Base-by-base conservation (phyloP, 2,329 filamentous ascomycete genomes). In the Sporothrix protearum region DNA sequence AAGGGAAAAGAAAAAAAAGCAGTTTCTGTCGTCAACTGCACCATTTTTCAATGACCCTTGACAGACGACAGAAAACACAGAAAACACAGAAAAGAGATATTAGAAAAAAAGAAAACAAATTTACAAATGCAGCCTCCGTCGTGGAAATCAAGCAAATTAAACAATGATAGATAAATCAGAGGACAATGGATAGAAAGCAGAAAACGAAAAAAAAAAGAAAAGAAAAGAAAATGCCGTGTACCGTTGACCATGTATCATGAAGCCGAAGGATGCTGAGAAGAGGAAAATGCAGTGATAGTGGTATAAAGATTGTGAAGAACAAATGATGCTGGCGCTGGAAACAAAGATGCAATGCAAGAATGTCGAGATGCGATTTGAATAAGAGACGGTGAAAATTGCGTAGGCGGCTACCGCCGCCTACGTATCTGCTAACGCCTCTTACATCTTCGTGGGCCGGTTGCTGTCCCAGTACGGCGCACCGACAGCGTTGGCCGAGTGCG, bases 381-480 rank as follows among this genome's bases (percentile, higher is more conserved):
- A n/a, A 59, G 12, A 12, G 49, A 53, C 22, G n/a, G 1, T 9
- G n/a, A 28, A 10, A 9, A 12, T 12, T 6, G n/a, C 12, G 49
- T 19, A 57, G 53, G 28, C 53, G 53, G 53, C 53, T 33, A 57
- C 33, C 30, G 57, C 57, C 33, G 57, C 57, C 33, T 22, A 22
- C 57, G 16, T 14, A 4, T 12, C 9, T 1, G 5, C 3, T 19
- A 5, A 19, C 33, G 7, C 30, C 6, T 22, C 49, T 57, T 16
- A 69, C 8, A 64, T 66, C 57, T 55, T 55, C 19, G 66, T 53
- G 3, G 33, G 55, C 66, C 53, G 64, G 45, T 47, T 69, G 55
- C 55, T 49, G 42, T 33, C 25, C 66, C 42, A 53, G 67, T 33
- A 69, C 6, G 64, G 64, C 28, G 53, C 70, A n/a, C 70, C 70